Conservation (phyloP, 371 early-diverging fungal genomes). For the Phascolomyces articulosus region DNA sequence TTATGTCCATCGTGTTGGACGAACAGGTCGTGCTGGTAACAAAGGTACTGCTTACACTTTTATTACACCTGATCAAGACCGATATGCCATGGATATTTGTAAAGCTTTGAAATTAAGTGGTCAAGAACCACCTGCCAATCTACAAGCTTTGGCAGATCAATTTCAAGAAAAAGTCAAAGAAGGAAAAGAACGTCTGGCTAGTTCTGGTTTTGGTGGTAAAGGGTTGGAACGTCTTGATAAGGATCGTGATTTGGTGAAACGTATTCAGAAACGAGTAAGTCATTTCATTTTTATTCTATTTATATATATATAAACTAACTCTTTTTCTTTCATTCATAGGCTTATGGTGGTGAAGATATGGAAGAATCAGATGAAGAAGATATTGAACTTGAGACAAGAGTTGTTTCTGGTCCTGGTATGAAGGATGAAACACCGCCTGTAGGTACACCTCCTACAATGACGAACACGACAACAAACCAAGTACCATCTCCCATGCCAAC, state of each 20-base stretch:
- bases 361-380: conserved; percentile 77
- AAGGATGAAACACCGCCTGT: neutral
- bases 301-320: neutral
- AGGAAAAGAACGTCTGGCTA: conserved; percentile 81
- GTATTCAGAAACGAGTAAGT: conserved; percentile 83
- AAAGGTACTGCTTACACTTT: conserved; percentile 97
- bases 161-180: conserved; percentile 89
- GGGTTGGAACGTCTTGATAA: conserved; percentile 94
- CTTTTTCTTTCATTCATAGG: conserved; percentile 22
- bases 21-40: conserved; percentile 98
- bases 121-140: conserved; percentile 72
- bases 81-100: conserved; percentile 92
- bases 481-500: conserved; percentile 6
- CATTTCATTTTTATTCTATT: neutral
- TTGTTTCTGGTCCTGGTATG: conserved; percentile 21
- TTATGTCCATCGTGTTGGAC: conserved; percentile 98
- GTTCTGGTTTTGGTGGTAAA: conserved; percentile 97
- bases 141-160: conserved; percentile 78
- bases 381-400: conserved; percentile 52
- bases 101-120: conserved; percentile 86
- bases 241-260: conserved; percentile 89
- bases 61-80: conserved; percentile 91
- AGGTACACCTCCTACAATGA: conserved; percentile 5
- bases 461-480: no score
- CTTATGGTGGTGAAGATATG: conserved; percentile 76